Percentiles rank a stretch among this genome's conserved stretches.
phyloP scores from a whole-genome alignment of 2,329 filamentous ascomycete genomes.

The Capronia americana region DNA sequence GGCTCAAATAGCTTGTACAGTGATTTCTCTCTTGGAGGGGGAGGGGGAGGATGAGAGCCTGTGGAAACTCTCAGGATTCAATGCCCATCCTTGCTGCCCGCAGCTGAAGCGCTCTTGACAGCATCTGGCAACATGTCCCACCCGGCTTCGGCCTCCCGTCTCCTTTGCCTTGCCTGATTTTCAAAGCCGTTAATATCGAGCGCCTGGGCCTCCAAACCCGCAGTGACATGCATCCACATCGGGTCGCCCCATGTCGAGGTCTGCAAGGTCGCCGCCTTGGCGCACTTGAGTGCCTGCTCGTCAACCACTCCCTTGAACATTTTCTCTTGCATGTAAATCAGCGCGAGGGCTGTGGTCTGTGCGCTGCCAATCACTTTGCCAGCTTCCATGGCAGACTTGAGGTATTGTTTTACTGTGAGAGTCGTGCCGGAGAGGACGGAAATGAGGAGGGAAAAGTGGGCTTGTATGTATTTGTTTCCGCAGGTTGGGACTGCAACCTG shows the following conservation, averaged over 20 bases:
- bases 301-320: constrained; percentile 85
- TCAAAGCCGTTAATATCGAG: constrained; percentile 73
- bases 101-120: constrained; percentile 19
- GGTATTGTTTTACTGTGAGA: constrained; percentile 78
- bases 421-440: constrained; percentile 71
- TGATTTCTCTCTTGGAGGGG: background rate
- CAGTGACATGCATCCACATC: constrained; percentile 80
- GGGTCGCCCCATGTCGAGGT: constrained; percentile 73
- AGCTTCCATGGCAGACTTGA: constrained; percentile 73
- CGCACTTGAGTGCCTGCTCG: constrained; percentile 78
- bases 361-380: constrained; percentile 74
- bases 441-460: constrained; percentile 77
- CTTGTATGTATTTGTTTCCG: constrained; percentile 75
- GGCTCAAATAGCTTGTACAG: background rate
- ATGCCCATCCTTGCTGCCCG: background rate
- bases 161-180: constrained; percentile 56
- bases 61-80: background rate
- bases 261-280: constrained; percentile 71
- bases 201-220: constrained; percentile 77
- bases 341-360: constrained; percentile 79
- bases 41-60: background rate
- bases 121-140: constrained; percentile 46
- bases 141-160: constrained; percentile 53
- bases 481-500: constrained; percentile 72
- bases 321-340: constrained; percentile 82